Evolutionary conservation across 2,329 filamentous ascomycete genomes (phyloP).

Genomic region (Ascochyta rabiei): DNA sequence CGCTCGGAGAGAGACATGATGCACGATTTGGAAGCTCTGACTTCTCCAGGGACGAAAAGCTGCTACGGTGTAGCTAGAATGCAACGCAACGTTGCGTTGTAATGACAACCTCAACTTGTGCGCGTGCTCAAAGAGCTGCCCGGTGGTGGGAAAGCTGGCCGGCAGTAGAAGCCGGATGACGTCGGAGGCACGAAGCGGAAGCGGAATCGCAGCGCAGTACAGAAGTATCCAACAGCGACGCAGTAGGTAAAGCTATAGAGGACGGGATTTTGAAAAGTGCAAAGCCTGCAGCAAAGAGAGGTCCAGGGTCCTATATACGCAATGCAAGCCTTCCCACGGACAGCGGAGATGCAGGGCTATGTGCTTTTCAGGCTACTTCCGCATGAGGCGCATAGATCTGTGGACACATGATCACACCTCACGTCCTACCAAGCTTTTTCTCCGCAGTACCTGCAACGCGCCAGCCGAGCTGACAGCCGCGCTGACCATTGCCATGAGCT

Average conservation of each 20-base stretch:
- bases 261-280: not conserved
- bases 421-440: constrained; percentile 17
- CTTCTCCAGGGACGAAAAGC: not conserved
- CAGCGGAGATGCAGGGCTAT: constrained; percentile 24
- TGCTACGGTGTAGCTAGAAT: not conserved
- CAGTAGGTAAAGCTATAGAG: not conserved
- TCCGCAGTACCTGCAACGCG: constrained; percentile 17
- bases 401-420: constrained; percentile 29
- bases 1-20: constrained; percentile 50
- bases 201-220: constrained; percentile 3
- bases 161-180: constrained; percentile 6
- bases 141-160: constrained; percentile 1
- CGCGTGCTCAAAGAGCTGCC: constrained; percentile 6
- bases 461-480: constrained; percentile 11
- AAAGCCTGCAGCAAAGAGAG: not conserved
- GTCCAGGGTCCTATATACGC: constrained; percentile 25
- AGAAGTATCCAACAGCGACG: not conserved
- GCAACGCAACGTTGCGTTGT: not conserved
- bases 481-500: constrained; percentile 15
- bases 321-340: constrained; percentile 10
- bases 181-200: not conserved
- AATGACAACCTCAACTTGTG: constrained; percentile 4
- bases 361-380: constrained; percentile 13
- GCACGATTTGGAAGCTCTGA: constrained; percentile 3
- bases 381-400: constrained; percentile 23